Percentiles rank a stretch among this genome's conserved stretches.
Conservation (phyloP, 768 basidiomycete species). For the Boletus eberwhitei region DNA sequence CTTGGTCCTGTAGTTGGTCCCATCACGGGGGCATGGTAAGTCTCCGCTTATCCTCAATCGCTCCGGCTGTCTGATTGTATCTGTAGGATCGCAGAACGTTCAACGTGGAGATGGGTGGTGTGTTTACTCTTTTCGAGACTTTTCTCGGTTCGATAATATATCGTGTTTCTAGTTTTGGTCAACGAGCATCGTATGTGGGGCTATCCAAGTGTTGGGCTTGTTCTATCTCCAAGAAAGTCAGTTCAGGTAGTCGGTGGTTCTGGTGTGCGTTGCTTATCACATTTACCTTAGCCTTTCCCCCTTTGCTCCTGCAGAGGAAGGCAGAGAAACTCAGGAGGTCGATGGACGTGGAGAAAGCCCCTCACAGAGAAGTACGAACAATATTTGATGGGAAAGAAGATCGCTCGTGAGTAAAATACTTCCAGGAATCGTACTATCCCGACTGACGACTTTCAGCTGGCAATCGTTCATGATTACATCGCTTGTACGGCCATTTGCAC, state of each 20-base stretch:
- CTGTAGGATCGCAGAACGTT: conserved; percentile 49
- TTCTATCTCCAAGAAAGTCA: conserved; percentile 62
- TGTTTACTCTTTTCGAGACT: conserved; percentile 13
- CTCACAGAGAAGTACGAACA: conserved; percentile 40
- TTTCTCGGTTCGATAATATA: not conserved
- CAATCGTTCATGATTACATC: conserved; percentile 47
- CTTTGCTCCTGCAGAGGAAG: conserved; percentile 45
- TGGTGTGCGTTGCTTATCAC: conserved; percentile 14
- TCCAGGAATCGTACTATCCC: not conserved
- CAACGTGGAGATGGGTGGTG: conserved; percentile 74
- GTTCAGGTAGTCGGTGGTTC: conserved; percentile 12
- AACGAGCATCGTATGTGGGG: conserved; percentile 53
- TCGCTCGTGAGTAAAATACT: conserved; percentile 39
- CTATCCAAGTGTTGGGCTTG: conserved; percentile 53
- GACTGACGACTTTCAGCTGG: conserved; percentile 40
- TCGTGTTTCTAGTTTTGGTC: conserved; percentile 54
- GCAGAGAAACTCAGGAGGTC: conserved; percentile 43
- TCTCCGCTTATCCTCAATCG: not conserved
- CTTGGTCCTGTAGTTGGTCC: conserved; percentile 66
- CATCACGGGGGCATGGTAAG: conserved; percentile 56
- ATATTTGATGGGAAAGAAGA: conserved; percentile 41
- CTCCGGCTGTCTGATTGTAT: not conserved
- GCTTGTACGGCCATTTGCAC: conserved; percentile 61
- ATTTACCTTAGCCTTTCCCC: conserved; percentile 23
- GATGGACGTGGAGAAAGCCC: conserved; percentile 47